Evolutionary conservation across 129 eudicot genomes (phyloP).

Genomic region (Lactuca saligna): DNA sequence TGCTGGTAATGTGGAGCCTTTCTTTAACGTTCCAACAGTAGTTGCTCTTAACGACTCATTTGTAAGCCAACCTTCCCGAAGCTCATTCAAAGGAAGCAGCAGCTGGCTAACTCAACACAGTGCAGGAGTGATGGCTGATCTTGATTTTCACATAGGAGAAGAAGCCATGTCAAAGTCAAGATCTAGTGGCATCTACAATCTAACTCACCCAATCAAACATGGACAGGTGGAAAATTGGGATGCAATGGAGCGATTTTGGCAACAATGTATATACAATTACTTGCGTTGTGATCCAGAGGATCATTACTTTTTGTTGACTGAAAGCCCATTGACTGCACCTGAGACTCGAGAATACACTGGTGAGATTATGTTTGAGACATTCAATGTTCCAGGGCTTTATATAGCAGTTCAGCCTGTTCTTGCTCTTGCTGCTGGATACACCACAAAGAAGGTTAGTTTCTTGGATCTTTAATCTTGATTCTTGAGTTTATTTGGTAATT

Average conservation of each 20-base stretch:
- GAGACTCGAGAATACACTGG: constrained; percentile 97
- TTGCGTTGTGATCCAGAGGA: constrained; percentile 97
- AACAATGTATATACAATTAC: constrained; percentile 90
- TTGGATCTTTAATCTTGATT: background rate
- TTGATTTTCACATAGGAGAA: constrained; percentile 88
- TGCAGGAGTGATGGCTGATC: constrained; percentile 99
- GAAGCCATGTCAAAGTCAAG: constrained; percentile 75
- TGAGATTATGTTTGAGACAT: constrained; percentile 95
- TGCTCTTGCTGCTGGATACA: constrained; percentile 97
- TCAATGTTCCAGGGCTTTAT: constrained; percentile 96
- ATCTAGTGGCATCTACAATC: constrained; percentile 63
- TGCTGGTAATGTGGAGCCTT: constrained; percentile 93
- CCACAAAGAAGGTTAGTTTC: constrained; percentile 75
- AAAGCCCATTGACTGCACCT: constrained; percentile 86
- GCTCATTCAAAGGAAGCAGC: constrained; percentile 53
- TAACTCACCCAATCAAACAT: constrained; percentile 72
- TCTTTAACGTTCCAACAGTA: constrained; percentile 77
- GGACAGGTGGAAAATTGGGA: constrained; percentile 99
- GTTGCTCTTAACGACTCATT: constrained; percentile 90
- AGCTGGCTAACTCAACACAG: constrained; percentile 81
- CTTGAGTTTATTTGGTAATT: no score
- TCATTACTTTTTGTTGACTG: constrained; percentile 89
- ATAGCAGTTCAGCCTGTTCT: constrained; percentile 98
- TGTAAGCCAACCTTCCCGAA: constrained; percentile 57
- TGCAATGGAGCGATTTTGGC: constrained; percentile 97